Base-by-base conservation (phyloP, 495 filamentous ascomycete genomes). In the Xylaria palmicola region DNA sequence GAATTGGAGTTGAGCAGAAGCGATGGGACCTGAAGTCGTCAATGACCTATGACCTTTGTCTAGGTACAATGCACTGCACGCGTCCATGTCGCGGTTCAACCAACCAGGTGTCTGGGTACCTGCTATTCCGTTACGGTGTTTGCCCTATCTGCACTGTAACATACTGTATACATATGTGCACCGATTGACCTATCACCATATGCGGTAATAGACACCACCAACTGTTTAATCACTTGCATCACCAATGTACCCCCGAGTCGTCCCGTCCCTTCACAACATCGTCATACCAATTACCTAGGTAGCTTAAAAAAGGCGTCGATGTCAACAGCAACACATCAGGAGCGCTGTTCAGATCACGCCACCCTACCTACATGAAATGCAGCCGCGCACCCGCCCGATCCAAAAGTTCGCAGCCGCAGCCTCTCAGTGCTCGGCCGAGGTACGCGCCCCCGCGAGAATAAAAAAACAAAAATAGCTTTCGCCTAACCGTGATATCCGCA, bases 331-430 rank as follows among this genome's bases (percentile, higher is more conserved):
- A n/a, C n/a, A n/a, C n/a, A n/a, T n/a, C n/a, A n/a, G n/a, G n/a
- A n/a, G n/a, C n/a, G n/a, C n/a, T n/a, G n/a, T n/a, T n/a, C n/a
- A n/a, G n/a, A n/a, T n/a, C n/a, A n/a, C n/a, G n/a, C n/a, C n/a
- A n/a, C n/a, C n/a, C n/a, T n/a, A n/a, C n/a, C n/a, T n/a, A n/a
- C 9, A 22, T 17, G 36, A 45, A 60, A 49, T 79, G 76, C 66
- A 74, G 49, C 56, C 73, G 26, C 66, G 66, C 67, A 68, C 68
- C 66, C 82, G 94, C 39, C 94, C 93, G 7, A 92, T 99, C 66
- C 90, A 97, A 68, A 92, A 88, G 63, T 88, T 99, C 66, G 93
- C 92, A 1, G 80, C 86, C 52, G 90, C 92, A 2, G 88, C 88
- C 9, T 88, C 87, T 2, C 88, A 91, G 73, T 99, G 94, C 78